Evolutionary conservation across 768 basidiomycete genomes (phyloP).

Genomic region (Calocera cornea): DNA sequence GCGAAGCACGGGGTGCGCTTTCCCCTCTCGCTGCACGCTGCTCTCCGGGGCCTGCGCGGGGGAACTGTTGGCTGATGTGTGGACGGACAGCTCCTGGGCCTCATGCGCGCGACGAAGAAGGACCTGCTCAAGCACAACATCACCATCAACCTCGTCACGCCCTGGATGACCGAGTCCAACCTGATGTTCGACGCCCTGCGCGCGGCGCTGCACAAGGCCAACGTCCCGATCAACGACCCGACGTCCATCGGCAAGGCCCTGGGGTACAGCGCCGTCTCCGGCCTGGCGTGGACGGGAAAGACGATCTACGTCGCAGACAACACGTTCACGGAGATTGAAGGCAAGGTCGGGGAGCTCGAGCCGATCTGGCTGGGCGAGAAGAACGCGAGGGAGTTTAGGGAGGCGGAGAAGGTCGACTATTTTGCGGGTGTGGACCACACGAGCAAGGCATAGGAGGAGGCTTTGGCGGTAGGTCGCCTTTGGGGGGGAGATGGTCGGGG

Average conservation of each 20-base stretch:
- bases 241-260: neutral
- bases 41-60: no score
- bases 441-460: no score
- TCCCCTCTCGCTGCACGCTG: neutral
- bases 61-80: no score
- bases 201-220: neutral
- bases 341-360: neutral
- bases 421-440: neutral
- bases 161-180: slow-evolving; percentile 4
- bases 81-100: neutral
- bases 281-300: neutral
- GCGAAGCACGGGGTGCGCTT: slow-evolving; percentile 2
- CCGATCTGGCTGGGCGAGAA: neutral
- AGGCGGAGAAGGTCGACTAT: slow-evolving; percentile 4
- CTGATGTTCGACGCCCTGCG: neutral
- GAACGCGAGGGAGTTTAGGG: slow-evolving; percentile 4
- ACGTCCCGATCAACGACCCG: neutral
- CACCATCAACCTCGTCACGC: neutral
- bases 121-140: neutral
- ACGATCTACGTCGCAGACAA: neutral
- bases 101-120: slow-evolving; percentile 2
- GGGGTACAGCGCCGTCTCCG: neutral
- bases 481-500: no score
- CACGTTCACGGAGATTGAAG: neutral
- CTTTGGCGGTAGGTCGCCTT: no score